Percentiles rank a stretch among this genome's conserved stretches.
These are phyloP conservation scores for Trichoderma cornu-damae DNA, from an alignment of 2,329 filamentous ascomycete species.

Conservation along the genomic window DNA sequence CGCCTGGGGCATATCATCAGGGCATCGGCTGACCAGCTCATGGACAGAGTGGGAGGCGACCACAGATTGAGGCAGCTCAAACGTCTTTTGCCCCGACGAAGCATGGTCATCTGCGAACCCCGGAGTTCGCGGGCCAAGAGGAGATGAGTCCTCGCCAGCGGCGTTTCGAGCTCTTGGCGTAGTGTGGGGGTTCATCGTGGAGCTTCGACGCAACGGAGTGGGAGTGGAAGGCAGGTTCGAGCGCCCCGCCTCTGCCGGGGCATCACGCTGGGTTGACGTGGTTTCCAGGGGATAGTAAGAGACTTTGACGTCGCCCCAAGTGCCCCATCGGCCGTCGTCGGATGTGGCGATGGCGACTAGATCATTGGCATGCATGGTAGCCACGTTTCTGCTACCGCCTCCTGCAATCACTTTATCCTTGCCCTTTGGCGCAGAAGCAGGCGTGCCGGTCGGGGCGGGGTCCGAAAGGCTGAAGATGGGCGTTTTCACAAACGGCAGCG, in stretches of 20 bases:
- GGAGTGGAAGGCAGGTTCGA: conserved; percentile 61
- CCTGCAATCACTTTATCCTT: conserved; percentile 60
- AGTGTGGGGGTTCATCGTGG: conserved; percentile 47
- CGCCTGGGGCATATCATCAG: conserved; percentile 63
- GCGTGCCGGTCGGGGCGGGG: conserved; percentile 48
- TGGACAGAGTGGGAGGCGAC: conserved; percentile 51
- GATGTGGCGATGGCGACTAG: conserved; percentile 68
- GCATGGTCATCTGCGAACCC: conserved; percentile 34
- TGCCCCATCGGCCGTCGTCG: conserved; percentile 57
- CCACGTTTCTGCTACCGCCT: conserved; percentile 43
- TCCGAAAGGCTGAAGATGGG: conserved; percentile 50
- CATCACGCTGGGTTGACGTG: conserved; percentile 22
- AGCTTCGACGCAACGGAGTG: conserved; percentile 67
- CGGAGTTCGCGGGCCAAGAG: conserved; percentile 42
- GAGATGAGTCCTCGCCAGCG: conserved; percentile 45
- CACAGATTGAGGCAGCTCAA: conserved; percentile 59
- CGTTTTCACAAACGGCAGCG: conserved; percentile 75
- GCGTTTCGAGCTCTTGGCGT: conserved; percentile 38
- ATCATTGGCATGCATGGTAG: conserved; percentile 73
- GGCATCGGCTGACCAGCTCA: conserved; percentile 51
- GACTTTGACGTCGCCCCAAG: conserved; percentile 76
- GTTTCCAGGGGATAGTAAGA: conserved; percentile 63
- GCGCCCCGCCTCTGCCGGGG: conserved; percentile 26
- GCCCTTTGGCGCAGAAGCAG: conserved; percentile 58
- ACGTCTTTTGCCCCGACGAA: conserved; percentile 47